phyloP scores from a whole-genome alignment of 140 eudicot genomes.

The Cichorium intybus region DNA sequence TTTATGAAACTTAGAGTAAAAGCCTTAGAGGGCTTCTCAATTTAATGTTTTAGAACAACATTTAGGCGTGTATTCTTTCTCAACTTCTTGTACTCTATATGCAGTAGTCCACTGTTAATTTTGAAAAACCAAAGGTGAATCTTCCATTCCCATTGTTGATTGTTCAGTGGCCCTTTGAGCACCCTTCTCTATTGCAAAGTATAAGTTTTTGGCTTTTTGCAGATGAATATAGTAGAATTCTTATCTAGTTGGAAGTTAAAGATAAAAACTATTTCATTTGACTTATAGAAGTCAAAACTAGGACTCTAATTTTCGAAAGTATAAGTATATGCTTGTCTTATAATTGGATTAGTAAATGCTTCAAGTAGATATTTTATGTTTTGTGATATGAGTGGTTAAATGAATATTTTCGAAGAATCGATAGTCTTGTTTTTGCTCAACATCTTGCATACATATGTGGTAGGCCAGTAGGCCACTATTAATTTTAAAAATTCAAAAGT shows the following conservation, averaged over 20 bases:
- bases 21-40: background rate
- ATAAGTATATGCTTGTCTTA: constrained; percentile 10
- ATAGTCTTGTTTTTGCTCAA: constrained; percentile 6
- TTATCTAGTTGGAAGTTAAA: background rate
- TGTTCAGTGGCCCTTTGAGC: background rate
- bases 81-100: background rate
- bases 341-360: background rate
- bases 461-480: background rate
- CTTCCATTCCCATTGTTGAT: background rate
- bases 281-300: constrained; percentile 11
- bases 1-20: background rate
- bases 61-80: constrained; percentile 8
- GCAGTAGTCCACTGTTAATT: background rate
- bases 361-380: constrained; percentile 4
- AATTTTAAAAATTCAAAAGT: background rate
- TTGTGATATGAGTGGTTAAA: background rate
- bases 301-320: background rate
- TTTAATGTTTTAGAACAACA: background rate
- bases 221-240: background rate
- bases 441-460: background rate
- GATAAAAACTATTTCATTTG: constrained; percentile 7
- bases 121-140: background rate
- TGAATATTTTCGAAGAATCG: background rate
- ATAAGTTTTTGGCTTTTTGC: background rate
- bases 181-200: background rate